Evolutionary conservation across 495 filamentous ascomycete genomes (phyloP), one percentile per base, ranked within the genome.

Genomic region (Pyrenula massariospora): DNA sequence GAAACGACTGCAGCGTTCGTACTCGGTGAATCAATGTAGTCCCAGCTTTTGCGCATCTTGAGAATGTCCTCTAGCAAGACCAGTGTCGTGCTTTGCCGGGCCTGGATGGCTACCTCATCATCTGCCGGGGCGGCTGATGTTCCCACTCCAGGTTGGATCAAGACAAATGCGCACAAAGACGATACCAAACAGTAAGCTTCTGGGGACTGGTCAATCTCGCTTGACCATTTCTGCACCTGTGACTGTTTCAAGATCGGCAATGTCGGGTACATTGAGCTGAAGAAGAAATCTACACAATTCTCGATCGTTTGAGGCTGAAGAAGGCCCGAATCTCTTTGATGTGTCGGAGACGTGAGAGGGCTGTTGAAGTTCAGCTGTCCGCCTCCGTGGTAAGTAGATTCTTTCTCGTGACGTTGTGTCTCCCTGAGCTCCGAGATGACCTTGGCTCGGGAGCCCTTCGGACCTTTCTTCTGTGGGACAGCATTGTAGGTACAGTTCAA

Each of bases 401-500:
- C 73, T 59, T 77, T 84, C 19, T 77, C 77, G 59, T 84, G 79
- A 59, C 74, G 73, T 59, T 87, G 83, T 12, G 71, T 86, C 65
- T 85, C 81, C 59, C 84, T 77, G 31, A 91, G 70, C 65, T 90
- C 85, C 58, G 79, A 86, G 63, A 94, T 88, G 53, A 91, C 83
- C 70, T 89, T 92, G 48, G 89, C 88, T 54, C 87, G 73, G 61
- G 81, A 85, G 56, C 88, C 87, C 68, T 92, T 91, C 25, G 87
- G 87, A 0, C 88, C 89, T 70, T 91, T 91, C 72, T 90, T 91
- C 70, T 88, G 87, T 0, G 86, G 88, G 50, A 90, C 83, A n/a
- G 85, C 80, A 20, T 52, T 20, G 50, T 52, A 52, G 8, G 50
- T 52, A 24, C 50, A 52, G 22, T 20, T 52, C 22, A 52, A 24